Conservation (phyloP, 2,329 filamentous ascomycete species). For the Fusarium paranaense region DNA sequence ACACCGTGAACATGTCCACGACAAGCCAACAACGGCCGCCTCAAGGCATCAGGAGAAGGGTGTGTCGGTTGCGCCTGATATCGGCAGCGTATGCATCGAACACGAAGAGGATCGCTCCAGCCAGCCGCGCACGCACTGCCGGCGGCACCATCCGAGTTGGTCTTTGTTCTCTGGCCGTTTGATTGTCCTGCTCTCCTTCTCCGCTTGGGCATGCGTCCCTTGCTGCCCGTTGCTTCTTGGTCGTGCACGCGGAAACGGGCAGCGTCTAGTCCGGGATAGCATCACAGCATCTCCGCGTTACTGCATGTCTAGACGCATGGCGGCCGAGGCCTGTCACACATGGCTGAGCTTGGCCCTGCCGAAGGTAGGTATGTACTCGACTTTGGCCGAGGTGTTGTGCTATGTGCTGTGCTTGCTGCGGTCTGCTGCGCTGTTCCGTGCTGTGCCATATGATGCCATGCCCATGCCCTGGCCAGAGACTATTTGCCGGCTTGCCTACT, state of each 20-base stretch:
- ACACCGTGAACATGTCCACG: constrained; percentile 28
- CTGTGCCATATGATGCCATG: constrained; percentile 38
- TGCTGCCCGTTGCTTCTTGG: background rate
- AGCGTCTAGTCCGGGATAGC: constrained; percentile 25
- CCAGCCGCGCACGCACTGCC: constrained; percentile 32
- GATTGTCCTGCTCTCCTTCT: constrained; percentile 8
- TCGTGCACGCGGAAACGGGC: constrained; percentile 27
- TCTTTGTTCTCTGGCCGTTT: constrained; percentile 16
- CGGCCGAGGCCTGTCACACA: constrained; percentile 35
- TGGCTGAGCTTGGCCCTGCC: constrained; percentile 30
- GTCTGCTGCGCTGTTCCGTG: constrained; percentile 20
- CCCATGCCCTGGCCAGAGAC: constrained; percentile 6
- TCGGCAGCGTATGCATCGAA: constrained; percentile 27
- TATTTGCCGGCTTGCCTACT: constrained; percentile 33
- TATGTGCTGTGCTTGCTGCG: constrained; percentile 20
- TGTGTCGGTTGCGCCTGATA: constrained; percentile 36
- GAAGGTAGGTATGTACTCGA: constrained; percentile 15
- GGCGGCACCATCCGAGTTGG: constrained; percentile 25
- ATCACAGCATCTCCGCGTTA: constrained; percentile 34
- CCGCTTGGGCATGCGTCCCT: constrained; percentile 14
- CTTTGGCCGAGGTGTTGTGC: constrained; percentile 2
- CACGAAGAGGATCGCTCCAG: constrained; percentile 8
- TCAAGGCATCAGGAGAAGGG: constrained; percentile 7
- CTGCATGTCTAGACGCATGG: constrained; percentile 39
- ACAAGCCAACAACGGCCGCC: constrained; percentile 32